phyloP scores from a whole-genome alignment of 192 early-diverging fungal genomes.

The Backusella morwellensis region DNA sequence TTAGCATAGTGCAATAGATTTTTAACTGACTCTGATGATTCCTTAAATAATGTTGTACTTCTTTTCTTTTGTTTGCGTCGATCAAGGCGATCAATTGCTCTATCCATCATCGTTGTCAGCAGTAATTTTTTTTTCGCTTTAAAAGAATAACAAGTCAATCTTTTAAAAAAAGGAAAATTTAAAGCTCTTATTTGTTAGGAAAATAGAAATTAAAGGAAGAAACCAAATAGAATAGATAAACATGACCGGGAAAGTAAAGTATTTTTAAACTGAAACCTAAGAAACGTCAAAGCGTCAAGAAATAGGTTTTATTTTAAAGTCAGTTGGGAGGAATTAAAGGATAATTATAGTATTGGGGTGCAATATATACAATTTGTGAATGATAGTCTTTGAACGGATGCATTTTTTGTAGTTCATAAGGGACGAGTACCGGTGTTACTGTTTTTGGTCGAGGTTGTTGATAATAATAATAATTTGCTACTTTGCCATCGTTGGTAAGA shows the following conservation, averaged over 20 bases:
- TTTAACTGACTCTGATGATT: neutral
- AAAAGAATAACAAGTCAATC: no score
- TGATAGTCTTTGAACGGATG: neutral
- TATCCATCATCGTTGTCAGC: neutral
- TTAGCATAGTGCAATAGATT: neutral
- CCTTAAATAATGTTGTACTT: neutral
- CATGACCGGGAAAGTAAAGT: neutral
- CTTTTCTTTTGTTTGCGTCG: neutral
- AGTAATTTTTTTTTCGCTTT: neutral
- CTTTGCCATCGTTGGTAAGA: neutral
- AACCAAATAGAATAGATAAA: neutral
- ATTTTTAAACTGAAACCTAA: slow-evolving; percentile 6
- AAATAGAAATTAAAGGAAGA: neutral
- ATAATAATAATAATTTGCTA: neutral
- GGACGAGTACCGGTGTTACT: neutral
- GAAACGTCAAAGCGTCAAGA: slow-evolving; percentile 4
- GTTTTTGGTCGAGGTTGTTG: neutral
- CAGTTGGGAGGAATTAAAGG: neutral
- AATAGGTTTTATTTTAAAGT: neutral
- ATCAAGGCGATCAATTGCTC: neutral
- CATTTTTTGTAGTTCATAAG: neutral
- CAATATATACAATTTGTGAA: neutral
- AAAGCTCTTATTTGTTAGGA: neutral
- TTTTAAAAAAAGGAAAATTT: neutral
- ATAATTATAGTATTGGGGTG: neutral